Conservation (phyloP, 139 green algal species). For the Chlamydomonas sphaeroides region DNA sequence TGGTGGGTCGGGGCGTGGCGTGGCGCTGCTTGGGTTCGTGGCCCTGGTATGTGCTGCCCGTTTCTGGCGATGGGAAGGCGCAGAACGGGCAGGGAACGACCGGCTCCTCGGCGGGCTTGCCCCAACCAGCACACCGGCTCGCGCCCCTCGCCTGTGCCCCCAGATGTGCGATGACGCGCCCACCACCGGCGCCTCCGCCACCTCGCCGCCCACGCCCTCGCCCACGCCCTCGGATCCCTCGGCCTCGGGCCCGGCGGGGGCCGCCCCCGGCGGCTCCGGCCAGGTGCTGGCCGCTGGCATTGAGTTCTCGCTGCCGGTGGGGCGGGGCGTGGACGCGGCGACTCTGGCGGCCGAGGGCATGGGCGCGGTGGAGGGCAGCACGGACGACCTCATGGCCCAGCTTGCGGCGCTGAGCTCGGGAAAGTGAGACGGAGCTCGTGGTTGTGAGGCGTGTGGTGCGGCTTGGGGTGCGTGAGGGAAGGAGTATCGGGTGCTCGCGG, state of each 20-base stretch:
- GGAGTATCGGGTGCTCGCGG: no score
- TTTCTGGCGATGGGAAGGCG: no score
- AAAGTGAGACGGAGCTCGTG: not conserved
- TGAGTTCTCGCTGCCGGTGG: slow-evolving; percentile 64
- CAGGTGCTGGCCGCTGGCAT: slow-evolving; percentile 74
- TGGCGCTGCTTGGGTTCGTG: no score
- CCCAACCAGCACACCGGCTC: no score
- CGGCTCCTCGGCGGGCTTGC: no score
- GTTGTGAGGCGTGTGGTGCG: no score
- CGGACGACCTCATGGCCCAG: slow-evolving; percentile 84
- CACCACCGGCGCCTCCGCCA: not conserved
- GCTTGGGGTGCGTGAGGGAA: no score
- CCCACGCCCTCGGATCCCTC: not conserved
- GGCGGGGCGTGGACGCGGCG: slow-evolving; percentile 49
- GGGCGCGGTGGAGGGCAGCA: slow-evolving; percentile 47
- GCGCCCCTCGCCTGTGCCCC: not conserved
- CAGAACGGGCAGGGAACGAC: no score
- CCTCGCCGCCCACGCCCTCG: not conserved
- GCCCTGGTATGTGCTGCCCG: no score
- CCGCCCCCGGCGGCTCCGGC: not conserved
- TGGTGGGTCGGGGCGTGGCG: slow-evolving; percentile 52
- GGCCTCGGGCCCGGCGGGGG: not conserved
- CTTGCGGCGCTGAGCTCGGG: slow-evolving; percentile 57
- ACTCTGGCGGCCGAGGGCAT: slow-evolving; percentile 63
- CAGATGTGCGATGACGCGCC: not conserved